These are phyloP conservation scores for Globisporangium acanthophoron DNA, from an alignment of 352 stramenopile species.

Conservation along the genomic window DNA sequence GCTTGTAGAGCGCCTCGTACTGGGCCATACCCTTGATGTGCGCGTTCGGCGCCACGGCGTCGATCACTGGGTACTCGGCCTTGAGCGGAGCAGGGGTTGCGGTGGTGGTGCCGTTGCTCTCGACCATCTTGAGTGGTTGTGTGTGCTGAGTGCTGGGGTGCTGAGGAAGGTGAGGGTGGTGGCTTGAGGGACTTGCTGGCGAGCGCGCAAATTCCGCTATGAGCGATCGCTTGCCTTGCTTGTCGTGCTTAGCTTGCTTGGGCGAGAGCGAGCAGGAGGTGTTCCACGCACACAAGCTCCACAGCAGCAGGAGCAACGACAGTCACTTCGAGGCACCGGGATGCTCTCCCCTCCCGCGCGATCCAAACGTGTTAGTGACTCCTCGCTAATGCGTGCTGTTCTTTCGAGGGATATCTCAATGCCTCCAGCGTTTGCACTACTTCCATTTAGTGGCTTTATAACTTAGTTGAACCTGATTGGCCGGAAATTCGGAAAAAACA, in stretches of 20 bases:
- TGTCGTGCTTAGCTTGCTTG: neutral
- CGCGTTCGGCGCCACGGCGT: constrained; percentile 41
- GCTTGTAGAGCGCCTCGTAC: constrained; percentile 86
- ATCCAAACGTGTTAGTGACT: neutral
- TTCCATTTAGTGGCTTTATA: too few relatives aligned
- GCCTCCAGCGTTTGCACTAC: too few relatives aligned
- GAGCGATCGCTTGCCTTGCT: neutral
- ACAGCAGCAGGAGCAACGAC: neutral
- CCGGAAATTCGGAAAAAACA: neutral
- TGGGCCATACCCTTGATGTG: constrained; percentile 66
- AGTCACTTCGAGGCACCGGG: neutral
- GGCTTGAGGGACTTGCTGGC: neutral
- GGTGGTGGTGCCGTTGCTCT: constrained; percentile 4
- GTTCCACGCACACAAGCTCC: neutral
- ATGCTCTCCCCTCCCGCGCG: neutral
- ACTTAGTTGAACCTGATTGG: neutral
- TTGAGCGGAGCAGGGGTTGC: neutral
- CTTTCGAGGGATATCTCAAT: neutral
- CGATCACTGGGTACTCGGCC: constrained; percentile 23
- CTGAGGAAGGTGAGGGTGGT: neutral
- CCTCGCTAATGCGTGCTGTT: neutral
- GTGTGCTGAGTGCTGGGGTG: neutral
- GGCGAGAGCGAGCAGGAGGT: neutral
- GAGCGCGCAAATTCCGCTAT: constrained; percentile 13
- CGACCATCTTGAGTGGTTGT: constrained; percentile 2